These are phyloP conservation scores for Camelina laxa DNA, from an alignment of 345 rosid species.

Conservation along the genomic window DNA sequence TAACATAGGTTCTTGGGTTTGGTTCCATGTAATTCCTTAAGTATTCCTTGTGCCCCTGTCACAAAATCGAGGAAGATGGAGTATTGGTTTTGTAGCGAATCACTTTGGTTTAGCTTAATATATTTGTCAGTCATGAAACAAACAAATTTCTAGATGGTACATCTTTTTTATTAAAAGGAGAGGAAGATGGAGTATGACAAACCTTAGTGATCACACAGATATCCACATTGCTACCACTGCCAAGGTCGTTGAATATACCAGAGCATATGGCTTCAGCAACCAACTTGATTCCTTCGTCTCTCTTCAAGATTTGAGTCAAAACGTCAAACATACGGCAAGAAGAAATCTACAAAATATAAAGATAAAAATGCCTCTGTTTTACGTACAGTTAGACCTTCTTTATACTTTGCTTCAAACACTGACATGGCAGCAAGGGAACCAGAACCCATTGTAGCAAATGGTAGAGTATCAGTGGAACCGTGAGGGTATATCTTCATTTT, in stretches of 20 bases:
- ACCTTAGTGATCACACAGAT: conserved; percentile 90
- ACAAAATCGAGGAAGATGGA: conserved; percentile 18
- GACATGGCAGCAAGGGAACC: conserved; percentile 93
- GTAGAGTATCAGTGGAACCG: conserved; percentile 85
- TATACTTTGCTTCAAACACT: conserved; percentile 77
- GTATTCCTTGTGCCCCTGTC: conserved; percentile 75
- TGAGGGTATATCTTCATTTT: conserved; percentile 76
- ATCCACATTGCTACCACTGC: conserved; percentile 94
- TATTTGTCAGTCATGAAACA: not conserved
- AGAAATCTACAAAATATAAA: not conserved
- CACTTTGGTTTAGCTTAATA: not conserved
- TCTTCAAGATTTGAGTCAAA: conserved; percentile 49
- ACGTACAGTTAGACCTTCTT: conserved; percentile 82
- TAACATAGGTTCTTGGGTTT: conserved; percentile 73
- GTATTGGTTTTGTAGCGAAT: not conserved
- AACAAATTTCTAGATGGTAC: conserved; percentile 14
- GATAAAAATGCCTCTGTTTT: conserved; percentile 1
- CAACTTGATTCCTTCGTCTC: conserved; percentile 73
- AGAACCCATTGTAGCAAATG: conserved; percentile 92
- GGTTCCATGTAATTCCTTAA: conserved; percentile 79
- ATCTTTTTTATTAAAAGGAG: too few relatives aligned
- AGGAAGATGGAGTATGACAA: conserved; percentile 8
- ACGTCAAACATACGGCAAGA: not conserved
- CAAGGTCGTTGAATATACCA: conserved; percentile 80
- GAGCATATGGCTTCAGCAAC: conserved; percentile 80